These are phyloP conservation scores for Diplocarpon rosae DNA, from an alignment of 2,329 filamentous ascomycete species.

Conservation along the genomic window DNA sequence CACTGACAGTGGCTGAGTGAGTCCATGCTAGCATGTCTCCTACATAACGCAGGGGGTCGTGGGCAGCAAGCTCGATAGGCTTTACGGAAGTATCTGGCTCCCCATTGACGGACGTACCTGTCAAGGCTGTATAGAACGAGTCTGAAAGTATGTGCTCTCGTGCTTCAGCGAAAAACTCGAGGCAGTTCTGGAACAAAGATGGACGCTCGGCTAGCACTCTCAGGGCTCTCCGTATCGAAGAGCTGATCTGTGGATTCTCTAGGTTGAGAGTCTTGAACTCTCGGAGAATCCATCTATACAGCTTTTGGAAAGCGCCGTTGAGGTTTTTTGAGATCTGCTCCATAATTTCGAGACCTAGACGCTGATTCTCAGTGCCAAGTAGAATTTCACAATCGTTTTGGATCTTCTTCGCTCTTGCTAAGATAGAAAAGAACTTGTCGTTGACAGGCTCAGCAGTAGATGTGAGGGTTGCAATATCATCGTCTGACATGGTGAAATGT, in stretches of 20 bases:
- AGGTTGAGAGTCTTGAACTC: constrained; percentile 89
- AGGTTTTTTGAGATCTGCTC: constrained; percentile 80
- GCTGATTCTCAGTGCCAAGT: constrained; percentile 82
- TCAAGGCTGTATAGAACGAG: constrained; percentile 79
- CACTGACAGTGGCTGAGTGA: constrained; percentile 87
- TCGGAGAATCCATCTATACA: constrained; percentile 89
- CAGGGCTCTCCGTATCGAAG: constrained; percentile 71
- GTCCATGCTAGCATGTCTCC: constrained; percentile 98
- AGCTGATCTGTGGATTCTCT: constrained; percentile 86
- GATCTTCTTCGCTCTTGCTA: constrained; percentile 75
- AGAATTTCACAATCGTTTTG: constrained; percentile 81
- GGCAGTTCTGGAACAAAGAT: constrained; percentile 80
- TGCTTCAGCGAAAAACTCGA: constrained; percentile 87
- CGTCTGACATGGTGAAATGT: constrained; percentile 77
- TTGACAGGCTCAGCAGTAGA: constrained; percentile 73
- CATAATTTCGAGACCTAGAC: constrained; percentile 79
- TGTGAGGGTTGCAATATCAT: constrained; percentile 66
- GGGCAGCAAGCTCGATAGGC: constrained; percentile 86
- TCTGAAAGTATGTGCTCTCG: constrained; percentile 80
- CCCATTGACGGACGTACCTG: constrained; percentile 52
- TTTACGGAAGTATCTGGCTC: constrained; percentile 56
- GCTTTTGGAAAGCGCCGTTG: constrained; percentile 84
- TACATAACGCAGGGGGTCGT: constrained; percentile 83
- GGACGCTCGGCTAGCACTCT: constrained; percentile 83
- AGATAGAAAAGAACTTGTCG: constrained; percentile 68